Base-by-base conservation (phyloP, 495 filamentous ascomycete genomes). In the Cercophora samala region DNA sequence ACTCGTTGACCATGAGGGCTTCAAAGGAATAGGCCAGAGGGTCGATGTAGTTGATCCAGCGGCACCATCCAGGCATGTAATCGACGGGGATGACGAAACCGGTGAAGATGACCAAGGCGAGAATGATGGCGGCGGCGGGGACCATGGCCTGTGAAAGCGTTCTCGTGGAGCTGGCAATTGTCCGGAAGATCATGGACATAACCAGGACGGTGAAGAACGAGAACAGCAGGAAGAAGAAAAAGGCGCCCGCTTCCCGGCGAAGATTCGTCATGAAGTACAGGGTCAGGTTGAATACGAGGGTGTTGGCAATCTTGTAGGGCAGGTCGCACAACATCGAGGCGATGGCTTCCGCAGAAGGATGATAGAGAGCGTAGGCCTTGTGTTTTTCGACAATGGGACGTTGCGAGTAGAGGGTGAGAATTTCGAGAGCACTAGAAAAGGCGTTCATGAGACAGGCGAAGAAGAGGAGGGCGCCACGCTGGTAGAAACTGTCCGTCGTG, bases 371-470 rank as follows among this genome's bases (percentile, higher is more conserved):
- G 74, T 96, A 97, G 67, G 89, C 88, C 63, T 81, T 79, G 71
- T 97, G 93, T 73, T 97, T 97, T 73, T 97, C 93, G 64, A 97
- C 92, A 71, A 97, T 96, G 1, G 90, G 87, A 17, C 93, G 87
- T 84, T 97, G 93, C 21, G 89, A 85, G 75, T 92, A 96, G 4
- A 96, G 83, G 5, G 90, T 93, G 29, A 96, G 78, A 76, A 93
- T 92, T 74, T 96, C 93, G 25, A 96, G 79, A 63, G 88, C 83
- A 71, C 86, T 89, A 53, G 88, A 80, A 68, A 97, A 96, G 25
- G 92, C 92, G 75, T 94, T 96, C 76, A 96, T 84, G 46, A 97
- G 81, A 72, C 93, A 88, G 37, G 91, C 88, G 74, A 97, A 96
- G 83, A 97, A 97, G 11, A 97, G 79, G 4, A 97, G 78, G 56